phyloP scores from a whole-genome alignment of 495 filamentous ascomycete species.

The Podospora bellae-mahoneyi region DNA sequence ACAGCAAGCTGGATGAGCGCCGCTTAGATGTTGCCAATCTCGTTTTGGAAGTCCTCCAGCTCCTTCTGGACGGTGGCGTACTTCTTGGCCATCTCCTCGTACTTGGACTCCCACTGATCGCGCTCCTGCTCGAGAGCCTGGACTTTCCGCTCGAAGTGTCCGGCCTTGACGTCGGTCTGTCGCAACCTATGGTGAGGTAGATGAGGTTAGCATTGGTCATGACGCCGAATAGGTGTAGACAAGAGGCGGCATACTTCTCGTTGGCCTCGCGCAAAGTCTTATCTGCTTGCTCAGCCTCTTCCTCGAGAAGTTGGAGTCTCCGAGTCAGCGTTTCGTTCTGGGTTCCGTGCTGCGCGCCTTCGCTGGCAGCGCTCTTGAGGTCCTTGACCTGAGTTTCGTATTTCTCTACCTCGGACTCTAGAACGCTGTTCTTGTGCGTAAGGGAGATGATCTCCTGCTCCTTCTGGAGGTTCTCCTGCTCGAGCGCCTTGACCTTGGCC shows the following conservation, averaged over 20 bases:
- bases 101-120: conserved; percentile 93
- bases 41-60: conserved; percentile 78
- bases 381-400: conserved; percentile 72
- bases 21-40: conserved; percentile 85
- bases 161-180: conserved; percentile 97
- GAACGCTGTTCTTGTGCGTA: conserved; percentile 80
- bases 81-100: conserved; percentile 93
- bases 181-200: conserved; percentile 64
- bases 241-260: conserved; percentile 68
- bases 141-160: conserved; percentile 99
- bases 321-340: conserved; percentile 87
- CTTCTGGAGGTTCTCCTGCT: conserved; percentile 93
- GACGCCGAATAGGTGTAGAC: too few species aligned
- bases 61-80: conserved; percentile 82
- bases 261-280: conserved; percentile 92
- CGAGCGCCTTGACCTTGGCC: conserved; percentile 77
- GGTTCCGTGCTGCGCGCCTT: conserved; percentile 68
- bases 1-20: neutral
- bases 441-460: conserved; percentile 97
- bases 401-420: conserved; percentile 91
- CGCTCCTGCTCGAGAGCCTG: conserved; percentile 85
- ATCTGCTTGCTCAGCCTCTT: conserved; percentile 94
- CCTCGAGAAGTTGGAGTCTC: conserved; percentile 90
- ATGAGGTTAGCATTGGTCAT: neutral
- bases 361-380: conserved; percentile 70